A percentile compares a stretch with the other conserved stretches of the same genome.
These are phyloP conservation scores for Plectosphaerella sp. DNA, from an alignment of 2,329 filamentous ascomycete species.

Conservation along the genomic window DNA sequence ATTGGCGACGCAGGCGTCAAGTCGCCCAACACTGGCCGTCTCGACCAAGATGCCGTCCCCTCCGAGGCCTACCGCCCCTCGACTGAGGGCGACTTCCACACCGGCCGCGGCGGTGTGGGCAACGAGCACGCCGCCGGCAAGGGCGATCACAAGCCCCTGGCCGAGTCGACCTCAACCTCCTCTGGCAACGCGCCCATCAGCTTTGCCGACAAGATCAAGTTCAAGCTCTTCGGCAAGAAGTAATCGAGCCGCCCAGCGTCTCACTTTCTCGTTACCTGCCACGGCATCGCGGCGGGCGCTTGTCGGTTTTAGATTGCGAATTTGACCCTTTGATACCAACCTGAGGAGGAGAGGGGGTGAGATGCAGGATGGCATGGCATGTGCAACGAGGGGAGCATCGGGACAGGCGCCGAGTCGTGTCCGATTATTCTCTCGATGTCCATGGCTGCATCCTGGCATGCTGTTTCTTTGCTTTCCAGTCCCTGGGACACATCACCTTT, in stretches of 20 bases:
- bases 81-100: slow-evolving; percentile 48
- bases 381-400: not conserved
- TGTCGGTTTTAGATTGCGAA: not conserved
- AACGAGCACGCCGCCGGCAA: slow-evolving; percentile 42
- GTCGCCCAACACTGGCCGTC: slow-evolving; percentile 29
- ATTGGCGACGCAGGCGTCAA: slow-evolving; percentile 44
- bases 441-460: not conserved
- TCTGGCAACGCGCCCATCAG: slow-evolving; percentile 27
- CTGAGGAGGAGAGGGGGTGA: not conserved
- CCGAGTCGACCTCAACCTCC: slow-evolving; percentile 22
- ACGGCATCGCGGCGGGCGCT: not conserved
- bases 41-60: slow-evolving; percentile 49
- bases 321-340: not conserved
- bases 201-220: slow-evolving; percentile 54
- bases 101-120: slow-evolving; percentile 56
- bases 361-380: not conserved
- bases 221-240: slow-evolving; percentile 48
- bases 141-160: slow-evolving; percentile 14
- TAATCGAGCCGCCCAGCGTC: slow-evolving; percentile 8
- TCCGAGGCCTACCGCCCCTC: slow-evolving; percentile 45
- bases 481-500: not conserved
- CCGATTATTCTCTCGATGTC: not conserved
- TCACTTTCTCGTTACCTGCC: not conserved
- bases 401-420: not conserved
- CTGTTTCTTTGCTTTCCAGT: not conserved